Conservation (phyloP, 2,329 filamentous ascomycete genomes). For the Lasiodiplodia theobromae region DNA sequence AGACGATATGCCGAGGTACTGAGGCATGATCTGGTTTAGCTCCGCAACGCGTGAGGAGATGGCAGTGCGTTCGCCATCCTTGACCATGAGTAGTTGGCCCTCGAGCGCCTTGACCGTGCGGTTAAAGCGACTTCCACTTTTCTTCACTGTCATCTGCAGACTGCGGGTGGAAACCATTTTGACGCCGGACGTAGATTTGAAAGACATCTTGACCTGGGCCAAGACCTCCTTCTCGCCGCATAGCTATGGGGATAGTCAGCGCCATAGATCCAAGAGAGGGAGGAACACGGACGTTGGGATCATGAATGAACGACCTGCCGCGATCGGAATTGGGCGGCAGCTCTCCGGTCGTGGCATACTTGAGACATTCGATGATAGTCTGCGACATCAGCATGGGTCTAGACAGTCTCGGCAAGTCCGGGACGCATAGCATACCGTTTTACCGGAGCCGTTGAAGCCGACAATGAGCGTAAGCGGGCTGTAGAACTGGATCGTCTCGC, state of each 20-base stretch:
- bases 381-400: conserved; percentile 38
- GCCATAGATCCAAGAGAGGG: not conserved
- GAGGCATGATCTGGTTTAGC: conserved; percentile 82
- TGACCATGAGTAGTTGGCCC: conserved; percentile 75
- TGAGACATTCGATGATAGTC: conserved; percentile 98
- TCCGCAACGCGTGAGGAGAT: conserved; percentile 83
- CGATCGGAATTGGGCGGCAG: conserved; percentile 88
- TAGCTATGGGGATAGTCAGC: conserved; percentile 57
- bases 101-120: conserved; percentile 85
- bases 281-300: conserved; percentile 74
- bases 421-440: conserved; percentile 66
- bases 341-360: conserved; percentile 95
- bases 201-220: conserved; percentile 90
- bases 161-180: conserved; percentile 85
- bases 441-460: conserved; percentile 95
- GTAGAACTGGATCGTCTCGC: conserved; percentile 85
- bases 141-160: conserved; percentile 86
- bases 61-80: conserved; percentile 79
- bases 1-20: conserved; percentile 85
- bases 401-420: not conserved
- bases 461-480: conserved; percentile 95
- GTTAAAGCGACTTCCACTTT: conserved; percentile 57
- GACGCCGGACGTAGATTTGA: conserved; percentile 77
- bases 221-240: conserved; percentile 86
- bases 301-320: conserved; percentile 92